Base-by-base conservation (phyloP, 176 grass and related monocot species). In the Aegilops sharonensis region DNA sequence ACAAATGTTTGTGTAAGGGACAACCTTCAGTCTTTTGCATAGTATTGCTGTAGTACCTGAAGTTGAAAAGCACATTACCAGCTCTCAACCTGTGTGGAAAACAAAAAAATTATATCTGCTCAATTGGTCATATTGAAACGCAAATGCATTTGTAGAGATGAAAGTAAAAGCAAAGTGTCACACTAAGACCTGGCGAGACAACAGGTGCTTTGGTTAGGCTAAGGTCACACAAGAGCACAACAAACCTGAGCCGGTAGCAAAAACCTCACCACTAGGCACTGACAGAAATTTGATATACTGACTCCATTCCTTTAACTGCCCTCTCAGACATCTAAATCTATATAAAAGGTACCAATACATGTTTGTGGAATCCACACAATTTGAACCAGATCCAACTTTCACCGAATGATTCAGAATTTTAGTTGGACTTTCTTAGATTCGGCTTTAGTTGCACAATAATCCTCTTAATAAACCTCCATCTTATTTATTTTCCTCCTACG, bases 1-100 rank as follows among this genome's bases (percentile, higher is more conserved):
- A 9, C 27, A 23, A 11, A 23, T 23, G 21, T 27, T 63, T 54
- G 60, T 65, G 68, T 8, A 64, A 5, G 23, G 11, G 72, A 78
- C 75, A 69, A 99, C 97, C 97, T 99, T 99, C 97, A 10, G 94
- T 94, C 84, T 91, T 92, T 83, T 96, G 90, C 90, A 99, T 87
- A 39, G 83, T 92, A 73, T 99, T 96, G 80, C 94, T 93, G 83
- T 94, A 99, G 83, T 99, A 99, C 85, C 88, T 94, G 87, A 96
- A 99, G 81, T 99, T 95, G 82, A 99, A 99, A 78, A 96, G 68
- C 59, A 99, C 97, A 90, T 99, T 99, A 35, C 97, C 94, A 82
- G 87, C 80, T 90, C 97, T 96, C 84, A 99, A 94, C 79, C 97
- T 99, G 88, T 70, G 31, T 70, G 31, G 6, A 87, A 76, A 85